Evolutionary conservation across 2,329 filamentous ascomycete genomes (phyloP), one percentile per base, ranked within the genome.

Genomic region (Nannizziopsis arthrosporioides): DNA sequence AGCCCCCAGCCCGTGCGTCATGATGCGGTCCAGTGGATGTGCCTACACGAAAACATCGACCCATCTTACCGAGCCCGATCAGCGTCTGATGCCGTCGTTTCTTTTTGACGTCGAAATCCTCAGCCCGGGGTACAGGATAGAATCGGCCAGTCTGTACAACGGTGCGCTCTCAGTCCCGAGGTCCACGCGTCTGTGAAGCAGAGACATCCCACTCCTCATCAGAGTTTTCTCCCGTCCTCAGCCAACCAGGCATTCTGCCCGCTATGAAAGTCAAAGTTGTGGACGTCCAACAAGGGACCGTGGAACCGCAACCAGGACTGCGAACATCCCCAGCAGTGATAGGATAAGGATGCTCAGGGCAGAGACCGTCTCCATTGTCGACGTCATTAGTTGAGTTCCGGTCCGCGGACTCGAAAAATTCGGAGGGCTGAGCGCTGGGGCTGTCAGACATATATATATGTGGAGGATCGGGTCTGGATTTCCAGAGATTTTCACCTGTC

Each of bases 381-480:
- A 45, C 43, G 43, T 45, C 43, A 45, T 45, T n/a, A 14, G 43
- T 19, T 31, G 43, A 38, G 43, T 37, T 45, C 43, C 43, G 43
- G 34, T 45, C 43, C 43, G 30, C n/a, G n/a, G n/a, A n/a, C n/a
- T 39, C 14, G 43, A 45, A 31, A n/a, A n/a, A 42, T 11, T 32
- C n/a, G 14, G 12, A 7, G 38, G 15, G 38, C 5, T 22, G 15
- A 15, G 38, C 15, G 37, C 10, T 14, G 10, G n/a, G n/a, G 17
- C 5, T 14, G 3, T 14, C 5, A 30, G 27, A 15, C 14, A 42
- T 30, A 42, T 41, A 4, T 42, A 42, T 27, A 15, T 3, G n/a
- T n/a, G 22, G 19, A 31, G 11, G 22, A 27, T 27, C 22, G 22
- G 7, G 22, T 27, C 22, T 27, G 3, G 22, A 27, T 27, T 27